Percentiles rank a stretch among this genome's conserved stretches.
Conservation (phyloP, 2,329 filamentous ascomycete species). For the Neurospora sp. region DNA sequence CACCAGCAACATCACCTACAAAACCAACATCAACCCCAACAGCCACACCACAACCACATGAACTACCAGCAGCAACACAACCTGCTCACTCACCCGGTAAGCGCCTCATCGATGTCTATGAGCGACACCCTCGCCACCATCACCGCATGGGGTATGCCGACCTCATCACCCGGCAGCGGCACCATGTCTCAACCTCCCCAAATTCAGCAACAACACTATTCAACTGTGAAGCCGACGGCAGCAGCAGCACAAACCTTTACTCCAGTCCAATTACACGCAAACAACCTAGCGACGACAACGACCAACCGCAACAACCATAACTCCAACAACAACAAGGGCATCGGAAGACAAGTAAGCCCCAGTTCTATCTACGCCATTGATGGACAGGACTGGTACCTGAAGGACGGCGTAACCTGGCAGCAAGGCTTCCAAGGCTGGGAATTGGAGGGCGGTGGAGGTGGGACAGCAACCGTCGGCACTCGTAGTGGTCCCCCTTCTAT, state of each 20-base stretch:
- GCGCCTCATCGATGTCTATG: constrained; percentile 16
- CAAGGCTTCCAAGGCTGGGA: constrained; percentile 48
- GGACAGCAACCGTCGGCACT: not conserved
- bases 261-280: constrained; percentile 8
- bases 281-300: constrained; percentile 7
- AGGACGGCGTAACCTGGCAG: constrained; percentile 48
- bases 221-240: not conserved
- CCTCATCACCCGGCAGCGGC: not conserved
- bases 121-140: constrained; percentile 11
- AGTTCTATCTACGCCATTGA: constrained; percentile 32
- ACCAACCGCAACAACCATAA: constrained; percentile 4
- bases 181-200: not conserved
- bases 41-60: constrained; percentile 15
- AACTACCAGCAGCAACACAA: constrained; percentile 6
- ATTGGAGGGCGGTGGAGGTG: constrained; percentile 20
- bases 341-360: constrained; percentile 23
- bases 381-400: constrained; percentile 47
- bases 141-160: constrained; percentile 14
- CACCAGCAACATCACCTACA: not conserved
- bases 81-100: not conserved
- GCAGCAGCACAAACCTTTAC: not conserved
- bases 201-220: not conserved
- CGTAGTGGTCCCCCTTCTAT: not conserved
- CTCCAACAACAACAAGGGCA: constrained; percentile 10
- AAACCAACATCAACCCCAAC: constrained; percentile 3